These are phyloP conservation scores for Trichoderma atroviride DNA, from an alignment of 2,329 filamentous ascomycete species.

Conservation along the genomic window DNA sequence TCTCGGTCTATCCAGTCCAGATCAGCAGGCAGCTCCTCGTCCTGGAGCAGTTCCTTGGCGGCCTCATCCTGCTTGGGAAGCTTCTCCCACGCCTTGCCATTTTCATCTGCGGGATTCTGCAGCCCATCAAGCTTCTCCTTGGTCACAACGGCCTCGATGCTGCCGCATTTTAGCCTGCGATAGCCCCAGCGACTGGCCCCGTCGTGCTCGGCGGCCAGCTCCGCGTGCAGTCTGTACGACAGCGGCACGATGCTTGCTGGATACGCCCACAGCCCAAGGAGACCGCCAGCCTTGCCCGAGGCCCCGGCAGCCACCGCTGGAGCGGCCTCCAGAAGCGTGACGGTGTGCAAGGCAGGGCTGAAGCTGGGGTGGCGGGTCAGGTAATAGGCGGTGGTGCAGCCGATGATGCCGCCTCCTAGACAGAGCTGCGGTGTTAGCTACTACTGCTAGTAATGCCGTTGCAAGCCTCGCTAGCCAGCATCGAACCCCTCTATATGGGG, in stretches of 20 bases:
- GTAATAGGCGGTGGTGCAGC: conserved; percentile 88
- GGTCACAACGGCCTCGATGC: conserved; percentile 47
- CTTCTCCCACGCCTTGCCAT: conserved; percentile 59
- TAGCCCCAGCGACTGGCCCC: conserved; percentile 87
- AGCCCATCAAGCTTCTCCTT: conserved; percentile 40
- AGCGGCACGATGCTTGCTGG: conserved; percentile 81
- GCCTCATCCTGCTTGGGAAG: conserved; percentile 61
- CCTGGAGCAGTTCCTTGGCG: conserved; percentile 52
- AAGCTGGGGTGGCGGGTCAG: conserved; percentile 84
- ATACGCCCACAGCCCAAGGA: conserved; percentile 91
- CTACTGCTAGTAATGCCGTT: background rate
- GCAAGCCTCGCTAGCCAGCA: background rate
- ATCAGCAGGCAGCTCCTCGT: conserved; percentile 70
- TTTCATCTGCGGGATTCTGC: conserved; percentile 33
- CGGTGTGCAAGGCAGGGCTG: conserved; percentile 70
- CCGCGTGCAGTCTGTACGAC: conserved; percentile 79
- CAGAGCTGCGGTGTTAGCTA: conserved; percentile 14
- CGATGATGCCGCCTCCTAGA: conserved; percentile 87
- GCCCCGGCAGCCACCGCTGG: conserved; percentile 84
- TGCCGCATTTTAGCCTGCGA: conserved; percentile 73
- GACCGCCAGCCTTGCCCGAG: conserved; percentile 90
- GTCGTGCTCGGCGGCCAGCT: conserved; percentile 81
- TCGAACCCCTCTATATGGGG: background rate
- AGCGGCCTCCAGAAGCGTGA: conserved; percentile 85
- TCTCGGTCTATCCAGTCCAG: conserved; percentile 81